These are phyloP conservation scores for Nepenthes mirabilis DNA, from an alignment of 148 eudicot species.

Conservation along the genomic window DNA sequence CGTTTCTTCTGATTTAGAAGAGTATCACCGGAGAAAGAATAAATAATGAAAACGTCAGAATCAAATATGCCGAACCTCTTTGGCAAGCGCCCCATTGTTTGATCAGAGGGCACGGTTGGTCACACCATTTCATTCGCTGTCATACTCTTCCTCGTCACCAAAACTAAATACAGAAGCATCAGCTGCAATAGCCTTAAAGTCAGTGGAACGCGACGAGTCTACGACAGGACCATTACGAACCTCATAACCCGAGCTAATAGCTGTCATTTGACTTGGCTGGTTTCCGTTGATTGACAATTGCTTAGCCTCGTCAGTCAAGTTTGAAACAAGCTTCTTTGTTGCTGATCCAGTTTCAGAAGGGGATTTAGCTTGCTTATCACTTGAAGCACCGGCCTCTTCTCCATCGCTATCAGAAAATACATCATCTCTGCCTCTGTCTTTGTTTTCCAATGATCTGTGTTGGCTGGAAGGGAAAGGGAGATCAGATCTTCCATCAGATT, in stretches of 20 bases:
- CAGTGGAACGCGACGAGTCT: slow-evolving; percentile 30
- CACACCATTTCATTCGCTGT: slow-evolving; percentile 42
- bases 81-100: too few species aligned
- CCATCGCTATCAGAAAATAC: slow-evolving; percentile 88
- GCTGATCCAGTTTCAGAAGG: slow-evolving; percentile 11
- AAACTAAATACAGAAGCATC: slow-evolving; percentile 96
- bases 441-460: slow-evolving; percentile 23
- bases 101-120: too few species aligned
- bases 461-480: slow-evolving; percentile 13
- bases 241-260: slow-evolving; percentile 8
- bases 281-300: slow-evolving; percentile 27
- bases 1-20: too few species aligned
- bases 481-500: slow-evolving; percentile 19
- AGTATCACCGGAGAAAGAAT: too few species aligned
- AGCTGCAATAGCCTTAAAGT: slow-evolving; percentile 91
- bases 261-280: slow-evolving; percentile 21
- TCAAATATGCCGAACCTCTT: too few species aligned
- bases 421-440: slow-evolving; percentile 49
- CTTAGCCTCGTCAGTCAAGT: slow-evolving; percentile 29
- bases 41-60: too few species aligned
- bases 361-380: slow-evolving; percentile 15
- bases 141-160: slow-evolving; percentile 86
- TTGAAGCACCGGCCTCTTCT: slow-evolving; percentile 30
- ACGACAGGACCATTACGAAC: slow-evolving; percentile 14
- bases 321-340: slow-evolving; percentile 15